Evolutionary conservation across 106 monocot species (phyloP).

Genomic region (Phalaenopsis aphrodite): DNA sequence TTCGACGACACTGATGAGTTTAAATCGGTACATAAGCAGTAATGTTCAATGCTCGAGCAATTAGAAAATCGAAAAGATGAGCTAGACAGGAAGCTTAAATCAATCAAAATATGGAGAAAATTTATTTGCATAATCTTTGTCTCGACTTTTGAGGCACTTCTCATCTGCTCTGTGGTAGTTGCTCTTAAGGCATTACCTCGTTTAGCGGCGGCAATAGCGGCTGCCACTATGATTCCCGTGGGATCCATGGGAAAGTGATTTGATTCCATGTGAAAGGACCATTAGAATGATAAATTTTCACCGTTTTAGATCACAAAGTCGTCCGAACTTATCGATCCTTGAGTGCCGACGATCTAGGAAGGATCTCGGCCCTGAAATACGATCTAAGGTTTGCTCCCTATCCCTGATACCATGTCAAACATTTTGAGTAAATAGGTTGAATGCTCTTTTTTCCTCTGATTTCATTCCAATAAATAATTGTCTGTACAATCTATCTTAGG

Average conservation of each 20-base stretch:
- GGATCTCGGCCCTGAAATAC: too few species aligned
- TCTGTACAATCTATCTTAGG: too few species aligned
- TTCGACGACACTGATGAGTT: constrained; percentile 59
- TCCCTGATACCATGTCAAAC: too few species aligned
- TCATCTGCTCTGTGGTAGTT: constrained; percentile 79
- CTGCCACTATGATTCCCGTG: constrained; percentile 45
- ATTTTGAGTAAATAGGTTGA: too few species aligned
- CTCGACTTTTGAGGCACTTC: constrained; percentile 42
- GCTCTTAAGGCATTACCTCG: constrained; percentile 60
- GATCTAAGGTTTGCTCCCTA: too few species aligned
- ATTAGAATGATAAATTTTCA: too few species aligned
- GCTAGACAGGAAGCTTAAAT: constrained; percentile 48
- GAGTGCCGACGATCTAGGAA: too few species aligned
- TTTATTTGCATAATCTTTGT: constrained; percentile 60
- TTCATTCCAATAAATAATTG: too few species aligned
- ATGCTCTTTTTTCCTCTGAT: too few species aligned
- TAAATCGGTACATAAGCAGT: constrained; percentile 49
- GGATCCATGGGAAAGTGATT: constrained; percentile 80
- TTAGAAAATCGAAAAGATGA: constrained; percentile 35
- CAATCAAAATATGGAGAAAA: constrained; percentile 47
- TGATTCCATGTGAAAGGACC: constrained; percentile 50
- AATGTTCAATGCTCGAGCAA: constrained; percentile 58
- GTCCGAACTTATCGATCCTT: too few species aligned
- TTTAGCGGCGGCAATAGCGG: constrained; percentile 48
- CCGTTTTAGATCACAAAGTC: too few species aligned